Conservation (phyloP, 257 asterid genomes). For the Catharanthus roseus region DNA sequence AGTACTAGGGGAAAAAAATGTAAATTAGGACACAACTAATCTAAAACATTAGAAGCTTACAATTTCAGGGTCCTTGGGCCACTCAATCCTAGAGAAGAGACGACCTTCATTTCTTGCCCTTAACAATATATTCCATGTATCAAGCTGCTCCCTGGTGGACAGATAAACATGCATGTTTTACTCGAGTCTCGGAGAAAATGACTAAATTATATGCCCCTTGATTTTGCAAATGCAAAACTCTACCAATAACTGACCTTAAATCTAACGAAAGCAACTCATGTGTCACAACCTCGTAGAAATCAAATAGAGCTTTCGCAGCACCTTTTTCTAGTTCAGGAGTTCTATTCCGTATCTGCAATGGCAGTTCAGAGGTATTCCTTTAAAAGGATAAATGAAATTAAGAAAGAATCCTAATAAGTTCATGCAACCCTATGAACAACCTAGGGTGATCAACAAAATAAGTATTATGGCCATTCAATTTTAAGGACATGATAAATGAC, state of each 20-base stretch:
- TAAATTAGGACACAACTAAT: background rate
- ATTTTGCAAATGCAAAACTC: slow-evolving; percentile 12
- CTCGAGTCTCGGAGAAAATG: slow-evolving; percentile 6
- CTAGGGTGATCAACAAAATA: background rate
- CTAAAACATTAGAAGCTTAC: slow-evolving; percentile 32
- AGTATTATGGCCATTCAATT: background rate
- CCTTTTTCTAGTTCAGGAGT: slow-evolving; percentile 91
- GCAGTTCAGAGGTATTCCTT: slow-evolving; percentile 11
- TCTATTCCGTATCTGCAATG: slow-evolving; percentile 56
- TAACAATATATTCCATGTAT: slow-evolving; percentile 85
- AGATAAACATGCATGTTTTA: slow-evolving; percentile 13
- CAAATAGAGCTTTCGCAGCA: slow-evolving; percentile 86
- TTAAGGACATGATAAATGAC: background rate
- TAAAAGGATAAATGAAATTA: slow-evolving; percentile 7
- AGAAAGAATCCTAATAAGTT: background rate
- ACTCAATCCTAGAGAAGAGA: slow-evolving; percentile 83
- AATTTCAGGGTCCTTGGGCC: slow-evolving; percentile 92
- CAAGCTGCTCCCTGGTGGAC: slow-evolving; percentile 81
- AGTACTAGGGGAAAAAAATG: background rate
- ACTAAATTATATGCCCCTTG: background rate
- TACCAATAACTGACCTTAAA: slow-evolving; percentile 54
- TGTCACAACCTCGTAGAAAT: slow-evolving; percentile 85
- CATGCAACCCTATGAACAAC: background rate
- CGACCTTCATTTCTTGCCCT: slow-evolving; percentile 94
- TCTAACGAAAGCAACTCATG: slow-evolving; percentile 80